Percentiles rank a stretch among this genome's conserved stretches.
Evolutionary conservation across 2,329 filamentous ascomycete species (phyloP).

Genomic region (Diaporthe citrichinensis): DNA sequence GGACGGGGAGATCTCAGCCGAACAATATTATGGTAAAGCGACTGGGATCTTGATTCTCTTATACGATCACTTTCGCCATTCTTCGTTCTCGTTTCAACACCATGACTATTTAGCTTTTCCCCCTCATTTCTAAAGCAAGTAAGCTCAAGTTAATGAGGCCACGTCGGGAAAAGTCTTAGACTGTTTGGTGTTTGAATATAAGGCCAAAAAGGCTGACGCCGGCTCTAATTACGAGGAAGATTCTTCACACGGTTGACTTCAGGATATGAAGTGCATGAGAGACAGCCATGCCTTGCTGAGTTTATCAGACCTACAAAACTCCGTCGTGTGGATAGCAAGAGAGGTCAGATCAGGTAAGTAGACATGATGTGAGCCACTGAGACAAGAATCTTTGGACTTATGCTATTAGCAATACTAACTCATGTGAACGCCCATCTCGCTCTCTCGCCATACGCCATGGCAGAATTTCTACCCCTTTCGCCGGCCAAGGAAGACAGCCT

Average conservation of each 20-base stretch:
- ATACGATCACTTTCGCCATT: neutral
- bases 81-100: neutral
- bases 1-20: neutral
- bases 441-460: neutral
- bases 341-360: neutral
- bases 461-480: neutral
- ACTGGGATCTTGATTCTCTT: too few relatives aligned
- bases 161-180: too few relatives aligned
- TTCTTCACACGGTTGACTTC: neutral
- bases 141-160: too few relatives aligned
- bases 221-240: neutral
- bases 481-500: conserved; percentile 5
- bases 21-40: too few relatives aligned
- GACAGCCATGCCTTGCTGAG: neutral
- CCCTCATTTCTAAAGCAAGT: too few relatives aligned
- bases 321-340: neutral
- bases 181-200: neutral
- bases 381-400: neutral
- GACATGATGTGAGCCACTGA: neutral
- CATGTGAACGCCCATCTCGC: neutral
- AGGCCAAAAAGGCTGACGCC: neutral
- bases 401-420: neutral
- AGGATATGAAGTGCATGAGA: neutral
- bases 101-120: fast-evolving
- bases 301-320: neutral